A percentile compares a stretch with the other conserved stretches of the same genome.
Evolutionary conservation across 1,284 basidiomycete species (phyloP).

Genomic region (Naganishia sp.): DNA sequence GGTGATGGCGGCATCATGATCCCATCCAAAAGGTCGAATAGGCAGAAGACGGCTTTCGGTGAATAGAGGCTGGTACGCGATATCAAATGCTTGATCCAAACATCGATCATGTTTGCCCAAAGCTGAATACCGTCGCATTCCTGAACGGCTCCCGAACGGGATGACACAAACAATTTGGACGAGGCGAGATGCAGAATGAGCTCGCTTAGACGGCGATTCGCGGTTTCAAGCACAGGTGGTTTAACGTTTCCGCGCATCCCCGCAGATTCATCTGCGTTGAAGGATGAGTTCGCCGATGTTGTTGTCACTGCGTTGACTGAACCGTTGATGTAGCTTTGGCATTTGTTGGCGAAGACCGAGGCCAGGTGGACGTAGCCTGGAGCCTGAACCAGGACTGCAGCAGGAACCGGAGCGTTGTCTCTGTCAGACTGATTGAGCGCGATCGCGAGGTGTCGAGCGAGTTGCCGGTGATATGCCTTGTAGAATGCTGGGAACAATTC

Average conservation of each 20-base stretch:
- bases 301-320: conserved; percentile 56
- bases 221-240: conserved; percentile 57
- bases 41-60: conserved; percentile 56
- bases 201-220: conserved; percentile 56
- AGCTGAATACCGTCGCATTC: conserved; percentile 52
- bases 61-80: conserved; percentile 58
- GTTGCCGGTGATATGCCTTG: conserved; percentile 58
- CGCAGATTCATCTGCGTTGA: conserved; percentile 57
- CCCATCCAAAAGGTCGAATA: conserved; percentile 54
- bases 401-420: conserved; percentile 45
- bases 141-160: conserved; percentile 39
- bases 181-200: conserved; percentile 55
- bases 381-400: conserved; percentile 51
- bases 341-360: conserved; percentile 54
- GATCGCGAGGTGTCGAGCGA: conserved; percentile 54
- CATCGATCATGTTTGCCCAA: conserved; percentile 55
- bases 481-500: conserved; percentile 60
- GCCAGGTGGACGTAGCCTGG: conserved; percentile 57
- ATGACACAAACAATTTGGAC: conserved; percentile 44
- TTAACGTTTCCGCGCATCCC: conserved; percentile 57
- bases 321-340: conserved; percentile 56
- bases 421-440: conserved; percentile 47
- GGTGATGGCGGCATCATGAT: conserved; percentile 49
- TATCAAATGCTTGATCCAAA: conserved; percentile 56
- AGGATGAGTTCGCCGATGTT: conserved; percentile 50